A percentile compares a stretch with the other conserved stretches of the same genome.
Evolutionary conservation across 2,329 filamentous ascomycete species (phyloP).

Genomic region (Curvularia spicifera): DNA sequence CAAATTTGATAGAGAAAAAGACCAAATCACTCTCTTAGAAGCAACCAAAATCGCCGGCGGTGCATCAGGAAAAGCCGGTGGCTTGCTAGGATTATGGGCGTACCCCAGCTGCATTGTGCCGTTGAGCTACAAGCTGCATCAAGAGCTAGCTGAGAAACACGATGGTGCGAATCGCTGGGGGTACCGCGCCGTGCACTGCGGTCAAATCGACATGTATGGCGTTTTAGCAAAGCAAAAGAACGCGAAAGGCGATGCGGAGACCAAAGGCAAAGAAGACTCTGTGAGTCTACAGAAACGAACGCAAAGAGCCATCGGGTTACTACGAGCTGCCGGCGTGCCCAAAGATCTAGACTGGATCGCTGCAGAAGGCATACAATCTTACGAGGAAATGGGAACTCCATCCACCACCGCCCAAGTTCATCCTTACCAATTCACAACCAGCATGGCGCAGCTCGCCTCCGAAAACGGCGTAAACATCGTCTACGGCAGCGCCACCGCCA

Average conservation of each 20-base stretch:
- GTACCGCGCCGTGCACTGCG: constrained; percentile 80
- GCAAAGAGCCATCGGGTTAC: constrained; percentile 56
- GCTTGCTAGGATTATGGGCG: constrained; percentile 88
- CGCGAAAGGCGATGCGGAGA: constrained; percentile 35
- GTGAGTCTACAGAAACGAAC: constrained; percentile 64
- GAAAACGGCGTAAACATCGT: constrained; percentile 66
- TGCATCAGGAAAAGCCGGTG: constrained; percentile 93
- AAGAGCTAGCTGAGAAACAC: constrained; percentile 83
- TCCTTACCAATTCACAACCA: constrained; percentile 85
- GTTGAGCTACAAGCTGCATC: constrained; percentile 82
- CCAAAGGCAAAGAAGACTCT: constrained; percentile 44
- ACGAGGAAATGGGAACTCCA: constrained; percentile 82
- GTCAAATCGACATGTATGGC: constrained; percentile 64
- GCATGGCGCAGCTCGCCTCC: constrained; percentile 77
- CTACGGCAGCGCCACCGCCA: constrained; percentile 71
- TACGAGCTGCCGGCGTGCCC: constrained; percentile 69
- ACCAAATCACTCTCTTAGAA: constrained; percentile 86
- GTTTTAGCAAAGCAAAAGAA: constrained; percentile 39
- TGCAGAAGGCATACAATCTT: constrained; percentile 67
- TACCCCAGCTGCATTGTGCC: constrained; percentile 85
- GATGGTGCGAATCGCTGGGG: constrained; percentile 82
- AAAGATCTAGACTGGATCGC: constrained; percentile 85
- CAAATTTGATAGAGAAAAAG: constrained; percentile 73
- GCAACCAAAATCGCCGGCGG: constrained; percentile 85
- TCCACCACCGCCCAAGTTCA: constrained; percentile 92